Percentiles rank a stretch among this genome's conserved stretches.
Conservation (phyloP, 2,329 filamentous ascomycete species). For the Aspergillus piperis region DNA sequence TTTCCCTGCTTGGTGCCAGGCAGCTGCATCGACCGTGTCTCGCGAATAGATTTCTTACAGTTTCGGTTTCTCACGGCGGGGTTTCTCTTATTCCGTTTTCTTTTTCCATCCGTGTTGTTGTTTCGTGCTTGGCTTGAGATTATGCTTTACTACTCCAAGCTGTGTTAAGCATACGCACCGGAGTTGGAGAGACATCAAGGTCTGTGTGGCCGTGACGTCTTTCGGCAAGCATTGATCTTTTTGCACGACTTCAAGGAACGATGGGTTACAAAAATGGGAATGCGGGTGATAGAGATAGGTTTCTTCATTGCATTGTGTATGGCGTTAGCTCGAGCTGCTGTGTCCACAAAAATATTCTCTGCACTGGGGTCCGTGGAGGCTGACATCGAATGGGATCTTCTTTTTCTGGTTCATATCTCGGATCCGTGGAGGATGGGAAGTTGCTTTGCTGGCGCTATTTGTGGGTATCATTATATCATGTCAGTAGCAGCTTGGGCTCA, state of each 20-base stretch:
- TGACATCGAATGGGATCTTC: constrained; percentile 31
- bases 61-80: constrained; percentile 45
- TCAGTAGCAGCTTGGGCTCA: constrained; percentile 26
- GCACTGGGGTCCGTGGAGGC: constrained; percentile 35
- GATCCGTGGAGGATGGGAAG: constrained; percentile 39
- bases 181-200: constrained; percentile 15
- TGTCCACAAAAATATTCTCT: constrained; percentile 36
- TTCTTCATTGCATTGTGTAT: constrained; percentile 44
- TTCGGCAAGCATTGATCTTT: constrained; percentile 28
- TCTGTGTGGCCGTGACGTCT: constrained; percentile 8
- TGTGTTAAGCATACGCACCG: constrained; percentile 15
- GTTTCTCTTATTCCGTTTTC: constrained; percentile 28
- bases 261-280: constrained; percentile 24
- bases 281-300: constrained; percentile 32
- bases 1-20: constrained; percentile 42
- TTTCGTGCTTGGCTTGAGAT: constrained; percentile 20
- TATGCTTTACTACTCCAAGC: constrained; percentile 32
- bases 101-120: constrained; percentile 28
- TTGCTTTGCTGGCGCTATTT: constrained; percentile 38
- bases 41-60: constrained; percentile 44
- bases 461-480: constrained; percentile 31
- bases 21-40: constrained; percentile 43
- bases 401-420: constrained; percentile 34
- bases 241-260: constrained; percentile 22
- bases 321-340: constrained; percentile 45